Percentiles rank a stretch among this genome's conserved stretches.
These are phyloP conservation scores for Ramichloridium luteum DNA, from an alignment of 2,329 filamentous ascomycete species.

Conservation along the genomic window DNA sequence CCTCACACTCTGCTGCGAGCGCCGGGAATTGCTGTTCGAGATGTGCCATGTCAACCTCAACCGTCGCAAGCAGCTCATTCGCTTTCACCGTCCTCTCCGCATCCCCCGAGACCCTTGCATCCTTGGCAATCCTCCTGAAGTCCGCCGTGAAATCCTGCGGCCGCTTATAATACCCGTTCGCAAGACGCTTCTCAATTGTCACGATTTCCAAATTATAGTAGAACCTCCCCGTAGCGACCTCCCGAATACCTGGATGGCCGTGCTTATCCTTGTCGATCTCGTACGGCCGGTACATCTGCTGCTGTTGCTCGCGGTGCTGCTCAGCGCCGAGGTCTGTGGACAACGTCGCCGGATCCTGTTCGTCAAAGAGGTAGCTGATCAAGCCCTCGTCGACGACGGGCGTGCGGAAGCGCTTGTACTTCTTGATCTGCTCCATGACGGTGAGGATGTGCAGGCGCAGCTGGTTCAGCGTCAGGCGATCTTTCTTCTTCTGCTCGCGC, in stretches of 20 bases:
- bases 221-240: conserved; percentile 67
- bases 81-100: conserved; percentile 72
- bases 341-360: conserved; percentile 59
- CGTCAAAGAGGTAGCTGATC: conserved; percentile 73
- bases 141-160: conserved; percentile 83
- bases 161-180: conserved; percentile 89
- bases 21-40: conserved; percentile 55
- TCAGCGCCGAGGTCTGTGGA: conserved; percentile 48
- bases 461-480: conserved; percentile 71
- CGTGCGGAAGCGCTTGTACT: conserved; percentile 77
- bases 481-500: conserved; percentile 66
- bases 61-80: conserved; percentile 83
- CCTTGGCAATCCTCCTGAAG: conserved; percentile 71
- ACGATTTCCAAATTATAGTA: conserved; percentile 91
- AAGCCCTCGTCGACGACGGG: conserved; percentile 62
- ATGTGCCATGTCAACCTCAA: conserved; percentile 78
- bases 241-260: conserved; percentile 62
- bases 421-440: conserved; percentile 96
- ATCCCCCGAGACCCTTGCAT: conserved; percentile 73
- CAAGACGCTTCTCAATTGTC: conserved; percentile 89
- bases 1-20: conserved; percentile 63
- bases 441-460: conserved; percentile 84
- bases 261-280: conserved; percentile 70
- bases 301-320: conserved; percentile 36
- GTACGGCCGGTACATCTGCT: conserved; percentile 55